phyloP scores from a whole-genome alignment of 1,139 yeast genomes.

The Meyerozyma elateridarum region DNA sequence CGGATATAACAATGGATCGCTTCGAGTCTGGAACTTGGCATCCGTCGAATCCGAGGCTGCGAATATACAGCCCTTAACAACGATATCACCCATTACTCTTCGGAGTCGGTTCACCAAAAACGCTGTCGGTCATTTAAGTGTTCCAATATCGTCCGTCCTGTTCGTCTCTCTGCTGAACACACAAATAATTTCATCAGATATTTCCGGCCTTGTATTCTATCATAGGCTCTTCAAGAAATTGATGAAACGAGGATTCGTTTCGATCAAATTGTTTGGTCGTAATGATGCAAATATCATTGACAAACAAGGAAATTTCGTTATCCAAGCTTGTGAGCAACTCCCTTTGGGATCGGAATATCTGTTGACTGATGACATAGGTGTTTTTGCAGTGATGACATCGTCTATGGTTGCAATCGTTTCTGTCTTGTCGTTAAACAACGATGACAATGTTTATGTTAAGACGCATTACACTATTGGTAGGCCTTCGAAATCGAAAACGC shows the following conservation, averaged over 20 bases:
- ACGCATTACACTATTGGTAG: constrained; percentile 50
- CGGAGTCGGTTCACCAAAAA: constrained; percentile 24
- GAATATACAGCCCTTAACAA: constrained; percentile 16
- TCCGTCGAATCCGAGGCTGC: constrained; percentile 6
- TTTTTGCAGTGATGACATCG: constrained; percentile 59
- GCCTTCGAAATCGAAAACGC: constrained; percentile 2
- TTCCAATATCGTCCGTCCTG: constrained; percentile 43
- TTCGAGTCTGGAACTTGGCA: constrained; percentile 28
- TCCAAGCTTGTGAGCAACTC: constrained; percentile 35
- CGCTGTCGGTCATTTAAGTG: constrained; percentile 51
- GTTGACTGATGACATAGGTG: constrained; percentile 51
- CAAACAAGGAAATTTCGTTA: constrained; percentile 13
- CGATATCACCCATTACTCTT: constrained; percentile 26
- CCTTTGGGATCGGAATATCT: constrained; percentile 53
- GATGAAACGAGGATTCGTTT: constrained; percentile 45
- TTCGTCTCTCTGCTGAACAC: constrained; percentile 57
- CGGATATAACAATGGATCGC: constrained; percentile 28
- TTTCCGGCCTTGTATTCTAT: constrained; percentile 51
- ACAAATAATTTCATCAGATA: constrained; percentile 56
- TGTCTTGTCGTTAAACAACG: constrained; percentile 43
- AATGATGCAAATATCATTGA: constrained; percentile 25
- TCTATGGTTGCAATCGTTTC: constrained; percentile 51
- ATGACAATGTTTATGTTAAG: constrained; percentile 25
- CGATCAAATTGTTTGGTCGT: constrained; percentile 51
- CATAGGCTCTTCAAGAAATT: constrained; percentile 58